Conservation (phyloP, 345 rosid species). For the Cochlearia excelsa region DNA sequence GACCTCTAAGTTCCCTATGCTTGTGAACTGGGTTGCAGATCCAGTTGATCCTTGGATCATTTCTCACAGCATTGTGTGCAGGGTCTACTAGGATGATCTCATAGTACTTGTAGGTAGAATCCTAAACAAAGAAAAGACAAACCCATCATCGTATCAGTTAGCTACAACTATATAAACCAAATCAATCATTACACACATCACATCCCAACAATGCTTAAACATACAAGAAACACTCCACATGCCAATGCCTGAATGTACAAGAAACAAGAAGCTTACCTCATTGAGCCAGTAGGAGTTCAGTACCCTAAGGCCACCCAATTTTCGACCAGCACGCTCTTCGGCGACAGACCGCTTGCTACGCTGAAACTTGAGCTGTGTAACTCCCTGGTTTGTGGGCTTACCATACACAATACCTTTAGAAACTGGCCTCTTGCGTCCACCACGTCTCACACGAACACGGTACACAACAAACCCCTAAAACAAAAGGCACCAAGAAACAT, state of each 20-base stretch:
- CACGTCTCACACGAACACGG: constrained; percentile 35
- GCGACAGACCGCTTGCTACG: constrained; percentile 42
- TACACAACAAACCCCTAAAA: constrained; percentile 64
- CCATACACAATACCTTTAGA: constrained; percentile 45
- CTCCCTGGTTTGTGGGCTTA: constrained; percentile 75
- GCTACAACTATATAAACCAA: too few relatives aligned
- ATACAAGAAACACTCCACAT: not conserved
- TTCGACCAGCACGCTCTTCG: constrained; percentile 80
- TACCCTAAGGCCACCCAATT: constrained; percentile 69
- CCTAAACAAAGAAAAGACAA: constrained; percentile 34
- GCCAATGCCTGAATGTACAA: not conserved
- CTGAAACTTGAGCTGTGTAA: constrained; percentile 66
- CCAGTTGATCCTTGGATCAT: constrained; percentile 87
- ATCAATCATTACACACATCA: too few relatives aligned
- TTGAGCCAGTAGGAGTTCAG: constrained; percentile 84
- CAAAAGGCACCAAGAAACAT: not conserved
- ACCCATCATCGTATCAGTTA: not conserved
- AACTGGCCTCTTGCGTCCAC: constrained; percentile 85
- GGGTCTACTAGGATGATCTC: constrained; percentile 47
- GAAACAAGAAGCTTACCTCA: constrained; percentile 41
- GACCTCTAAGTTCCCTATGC: constrained; percentile 80
- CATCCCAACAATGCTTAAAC: too few relatives aligned
- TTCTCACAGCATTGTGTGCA: constrained; percentile 63
- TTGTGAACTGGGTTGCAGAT: constrained; percentile 80
- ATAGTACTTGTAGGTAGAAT: constrained; percentile 54